Percentiles rank a stretch among this genome's conserved stretches.
Evolutionary conservation across 192 early-diverging fungal genomes (phyloP).

Genomic region (Podila horticola): DNA sequence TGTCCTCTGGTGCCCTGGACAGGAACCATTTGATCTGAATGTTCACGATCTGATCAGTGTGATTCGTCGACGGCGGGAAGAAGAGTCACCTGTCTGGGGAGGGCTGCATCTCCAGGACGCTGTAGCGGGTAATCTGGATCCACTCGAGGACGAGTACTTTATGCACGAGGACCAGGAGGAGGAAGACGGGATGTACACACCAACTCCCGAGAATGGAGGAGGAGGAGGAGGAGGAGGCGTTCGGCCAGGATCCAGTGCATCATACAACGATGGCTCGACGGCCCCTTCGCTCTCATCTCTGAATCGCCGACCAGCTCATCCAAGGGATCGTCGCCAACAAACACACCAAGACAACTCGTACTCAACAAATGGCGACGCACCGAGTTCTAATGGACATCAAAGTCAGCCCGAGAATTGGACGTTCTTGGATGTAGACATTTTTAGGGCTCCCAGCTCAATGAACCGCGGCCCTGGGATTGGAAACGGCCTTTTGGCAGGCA

Average conservation of each 20-base stretch:
- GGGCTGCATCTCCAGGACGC: constrained; percentile 39
- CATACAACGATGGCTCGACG: neutral
- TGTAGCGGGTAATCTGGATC: constrained; percentile 26
- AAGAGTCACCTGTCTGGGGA: constrained; percentile 41
- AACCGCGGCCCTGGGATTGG: constrained; percentile 8
- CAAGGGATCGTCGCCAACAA: neutral
- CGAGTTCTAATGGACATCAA: neutral
- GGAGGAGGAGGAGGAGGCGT: neutral
- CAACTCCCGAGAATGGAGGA: neutral
- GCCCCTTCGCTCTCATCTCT: neutral
- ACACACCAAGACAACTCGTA: neutral
- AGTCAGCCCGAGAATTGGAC: constrained; percentile 48
- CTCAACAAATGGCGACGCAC: neutral
- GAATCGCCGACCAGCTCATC: neutral
- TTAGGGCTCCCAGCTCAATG: constrained; percentile 23
- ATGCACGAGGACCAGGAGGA: constrained; percentile 46
- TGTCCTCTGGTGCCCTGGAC: constrained; percentile 36
- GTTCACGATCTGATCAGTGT: constrained; percentile 20
- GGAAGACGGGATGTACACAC: constrained; percentile 46
- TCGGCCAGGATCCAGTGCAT: neutral
- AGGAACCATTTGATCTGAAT: constrained; percentile 41
- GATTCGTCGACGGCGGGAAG: constrained; percentile 37
- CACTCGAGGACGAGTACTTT: constrained; percentile 27
- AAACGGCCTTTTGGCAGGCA: constrained; percentile 18
- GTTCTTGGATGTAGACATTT: constrained; percentile 40